Base-by-base conservation (phyloP, 116 monocot species). In the Cymodocea nodosa region DNA sequence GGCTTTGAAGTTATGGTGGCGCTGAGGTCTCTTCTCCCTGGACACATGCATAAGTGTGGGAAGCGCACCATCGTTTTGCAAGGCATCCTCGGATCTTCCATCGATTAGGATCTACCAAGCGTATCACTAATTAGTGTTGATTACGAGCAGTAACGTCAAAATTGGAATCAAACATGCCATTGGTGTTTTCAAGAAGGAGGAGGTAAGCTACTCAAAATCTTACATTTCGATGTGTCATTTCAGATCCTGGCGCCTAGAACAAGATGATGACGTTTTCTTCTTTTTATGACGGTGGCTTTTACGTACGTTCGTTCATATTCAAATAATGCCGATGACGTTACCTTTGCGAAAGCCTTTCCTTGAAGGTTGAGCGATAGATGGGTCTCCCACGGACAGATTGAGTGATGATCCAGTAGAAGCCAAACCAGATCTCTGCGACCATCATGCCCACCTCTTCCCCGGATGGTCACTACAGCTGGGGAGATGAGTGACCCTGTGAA, bases 1-100 rank as follows among this genome's bases (percentile, higher is more conserved):
- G 10, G 93, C 93, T 56, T 93, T 93, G 76, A 89, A 93, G 65
- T 93, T 59, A 67, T 88, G 88, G 62, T 67, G 77, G 44, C 25
- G 56, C 9, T 17, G 50, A 14, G 61, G 70, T 7, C 71, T 55
- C 62, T 93, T 93, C 70, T 88, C 93, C 68, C 93, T 76, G 0
- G 88, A 81, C 30, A 93, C 65, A 23, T 92, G 87, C 10, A 92
- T 36, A 14, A 92, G 73, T 35, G 74, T 85, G 9, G 92, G 92
- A 34, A 88, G 39, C 20, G 69, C 54, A 0, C 16, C 50, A 17
- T 3, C 30, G 3, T 80, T 63, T 40, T 93, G 87, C 2, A 49
- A 40, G 15, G 36, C 11, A 17, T 10, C 55, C 30, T 84, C 84
- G 54, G 75, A 75, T 12, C 44, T 73, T 73, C 74, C 81, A 12